Evolutionary conservation across 345 rosid species (phyloP), one percentile per base, ranked within the genome.

Genomic region (Salix arbutifolia): DNA sequence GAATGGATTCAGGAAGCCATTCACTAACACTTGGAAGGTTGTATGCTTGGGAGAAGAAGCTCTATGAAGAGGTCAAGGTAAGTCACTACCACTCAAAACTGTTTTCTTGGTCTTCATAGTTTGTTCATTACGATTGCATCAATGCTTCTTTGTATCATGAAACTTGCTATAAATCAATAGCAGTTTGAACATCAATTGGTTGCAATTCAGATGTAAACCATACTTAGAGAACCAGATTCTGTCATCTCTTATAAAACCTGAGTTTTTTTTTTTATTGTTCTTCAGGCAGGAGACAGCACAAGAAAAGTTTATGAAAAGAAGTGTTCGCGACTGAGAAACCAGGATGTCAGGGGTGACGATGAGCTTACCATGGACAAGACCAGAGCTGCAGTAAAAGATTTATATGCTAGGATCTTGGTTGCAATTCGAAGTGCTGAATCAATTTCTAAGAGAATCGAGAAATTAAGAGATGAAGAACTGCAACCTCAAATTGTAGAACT

Each of bases 1-100:
- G 93, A 76, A 91, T 89, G 96, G 86, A 86, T 72, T 84, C 96
- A 0, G 96, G 96, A 69, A 91, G 93, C 81, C 96, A 91, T 81
- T 85, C 92, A 0, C 80, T 86, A 35, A 91, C 96, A 18, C 84
- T 91, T 25, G 93, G 85, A 40, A 81, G 92, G 78, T 69, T 91
- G 14, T 88, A 87, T 80, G 93, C 91, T 37, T 91, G 96, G 96
- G 93, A 91, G 79, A 91, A 89, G 88, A 91, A 91, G 85, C 96
- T 91, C 23, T 91, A 81, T 46, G 90, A 87, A 69, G 91, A 89
- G 79, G 91, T 91, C 68, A 89, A 91, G 96, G 96, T 87, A 81
- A 75, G 52, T 3, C 18, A 16, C 21, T 50, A 18, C 11, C 19
- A 1, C 71, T 28, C 7, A 12, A 28, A 25, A 4, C 60, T 69